phyloP scores from a whole-genome alignment of 148 eudicot species.

The Polygonum aviculare region DNA sequence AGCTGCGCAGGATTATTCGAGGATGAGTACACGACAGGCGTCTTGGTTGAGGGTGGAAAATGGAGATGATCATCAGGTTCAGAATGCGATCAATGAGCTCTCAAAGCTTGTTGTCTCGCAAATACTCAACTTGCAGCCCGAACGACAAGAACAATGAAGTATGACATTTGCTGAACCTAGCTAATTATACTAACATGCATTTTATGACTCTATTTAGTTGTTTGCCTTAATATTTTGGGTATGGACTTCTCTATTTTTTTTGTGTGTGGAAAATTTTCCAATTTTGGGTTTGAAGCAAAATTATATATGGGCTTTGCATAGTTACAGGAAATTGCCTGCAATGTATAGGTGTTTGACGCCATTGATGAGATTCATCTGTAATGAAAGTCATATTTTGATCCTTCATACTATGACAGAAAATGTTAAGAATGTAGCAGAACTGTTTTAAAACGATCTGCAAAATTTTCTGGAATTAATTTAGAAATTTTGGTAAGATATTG shows the following conservation, averaged over 20 bases:
- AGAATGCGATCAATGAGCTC: constrained; percentile 55
- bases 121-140: constrained; percentile 52
- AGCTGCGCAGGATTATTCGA: constrained; percentile 72
- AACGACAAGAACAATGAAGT: not conserved
- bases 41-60: constrained; percentile 35
- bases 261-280: not conserved
- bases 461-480: too few relatives aligned
- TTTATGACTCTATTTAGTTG: not conserved
- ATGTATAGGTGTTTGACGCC: not conserved
- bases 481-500: too few relatives aligned
- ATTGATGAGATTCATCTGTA: not conserved
- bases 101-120: constrained; percentile 65
- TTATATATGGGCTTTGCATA: not conserved
- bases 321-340: not conserved
- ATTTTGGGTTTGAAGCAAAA: not conserved
- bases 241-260: not conserved
- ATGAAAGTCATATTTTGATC: not conserved
- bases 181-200: not conserved
- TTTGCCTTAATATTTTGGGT: not conserved
- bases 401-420: not conserved
- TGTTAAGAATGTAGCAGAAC: too few relatives aligned
- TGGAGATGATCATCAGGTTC: constrained; percentile 51
- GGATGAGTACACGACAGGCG: constrained; percentile 35
- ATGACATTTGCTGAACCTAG: not conserved
- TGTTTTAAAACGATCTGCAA: too few relatives aligned